Evolutionary conservation across 164 flowering plant species (phyloP), one percentile per base, ranked within the genome.

Genomic region (Aristolochia fimbriata): DNA sequence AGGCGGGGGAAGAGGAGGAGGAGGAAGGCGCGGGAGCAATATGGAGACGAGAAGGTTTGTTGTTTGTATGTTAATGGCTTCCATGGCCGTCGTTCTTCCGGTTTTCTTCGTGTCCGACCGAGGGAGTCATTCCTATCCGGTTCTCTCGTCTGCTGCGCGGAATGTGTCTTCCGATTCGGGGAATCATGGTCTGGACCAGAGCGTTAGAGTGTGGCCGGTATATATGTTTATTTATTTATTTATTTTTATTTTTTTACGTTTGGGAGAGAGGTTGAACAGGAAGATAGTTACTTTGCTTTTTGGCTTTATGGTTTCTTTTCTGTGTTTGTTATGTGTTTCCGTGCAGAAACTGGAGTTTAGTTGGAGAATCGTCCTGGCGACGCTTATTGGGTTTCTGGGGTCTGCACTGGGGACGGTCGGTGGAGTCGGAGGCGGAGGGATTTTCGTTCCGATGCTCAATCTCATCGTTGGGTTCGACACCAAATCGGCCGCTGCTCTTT

Each of bases 351-450:
- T 93, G 78, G 71, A 79, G 71, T 82, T 87, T 51, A 76, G 74
- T 65, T 93, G 97, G 98, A 80, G 81, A 59, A 43, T 76, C 4
- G 78, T 72, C 5, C 53, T 81, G 79, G 96, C 92, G 20, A 89
- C 96, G 4, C 41, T 93, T 27, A 84, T 89, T 17, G 98, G 96
- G 20, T 93, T 93, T 65, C 60, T 83, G 59, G 98, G 98, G 6
- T 93, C 98, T 1, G 92, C 85, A 3, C 87, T 80, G 65, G 97
- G 97, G 37, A 93, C 97, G 2, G 98, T 89, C 17, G 98, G 97
- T 7, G 97, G 97, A 0, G 94, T 93, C 60, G 97, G 97, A 0
- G 98, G 98, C 0, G 97, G 98, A 17, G 98, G 98, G 71, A 93
- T 93, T 47, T 93, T 93, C 55, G 98, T 93, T 45, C 98, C 98